Evolutionary conservation across 257 asterid genomes (phyloP).

Genomic region (Jacaranda mimosifolia): DNA sequence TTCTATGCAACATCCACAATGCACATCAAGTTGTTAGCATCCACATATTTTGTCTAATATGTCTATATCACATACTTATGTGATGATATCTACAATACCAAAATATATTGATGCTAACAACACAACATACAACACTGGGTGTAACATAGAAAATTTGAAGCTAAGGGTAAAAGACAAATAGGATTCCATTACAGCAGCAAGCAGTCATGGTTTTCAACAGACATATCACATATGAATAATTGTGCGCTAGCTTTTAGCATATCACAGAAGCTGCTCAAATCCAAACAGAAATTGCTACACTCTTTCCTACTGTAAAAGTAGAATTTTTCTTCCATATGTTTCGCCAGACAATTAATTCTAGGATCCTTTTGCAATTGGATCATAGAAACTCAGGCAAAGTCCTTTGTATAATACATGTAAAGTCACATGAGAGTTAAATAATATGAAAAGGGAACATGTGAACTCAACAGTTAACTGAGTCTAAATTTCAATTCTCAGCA

Average conservation of each 20-base stretch:
- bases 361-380: neutral
- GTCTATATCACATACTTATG: neutral
- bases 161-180: neutral
- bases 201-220: neutral
- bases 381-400: neutral
- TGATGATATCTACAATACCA: neutral
- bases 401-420: neutral
- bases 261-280: too few relatives aligned
- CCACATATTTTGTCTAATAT: neutral
- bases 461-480: too few relatives aligned
- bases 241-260: neutral
- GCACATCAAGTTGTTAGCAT: neutral
- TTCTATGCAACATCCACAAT: neutral
- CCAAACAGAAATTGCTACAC: neutral
- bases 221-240: neutral
- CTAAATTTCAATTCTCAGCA: too few relatives aligned
- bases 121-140: neutral
- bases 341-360: neutral
- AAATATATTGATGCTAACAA: conserved; percentile 14
- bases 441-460: too few relatives aligned
- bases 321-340: neutral
- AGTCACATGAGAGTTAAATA: too few relatives aligned
- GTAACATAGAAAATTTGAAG: neutral
- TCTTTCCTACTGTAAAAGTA: neutral
- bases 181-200: neutral